These are phyloP conservation scores for Kodamaea kaohsiungensis DNA, from an alignment of 805 yeast genomes.

Conservation along the genomic window DNA sequence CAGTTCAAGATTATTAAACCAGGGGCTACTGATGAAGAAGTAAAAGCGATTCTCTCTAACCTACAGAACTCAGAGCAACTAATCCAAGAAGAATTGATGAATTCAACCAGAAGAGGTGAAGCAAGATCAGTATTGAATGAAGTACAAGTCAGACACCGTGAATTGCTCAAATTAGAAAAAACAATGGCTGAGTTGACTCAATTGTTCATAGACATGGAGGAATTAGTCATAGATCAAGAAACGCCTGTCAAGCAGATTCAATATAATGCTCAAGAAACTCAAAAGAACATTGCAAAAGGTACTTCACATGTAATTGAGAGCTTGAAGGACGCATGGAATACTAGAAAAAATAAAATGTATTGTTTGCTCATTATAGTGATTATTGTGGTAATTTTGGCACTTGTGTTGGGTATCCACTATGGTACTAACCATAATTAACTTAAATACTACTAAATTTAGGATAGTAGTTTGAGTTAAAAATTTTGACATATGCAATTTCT, in stretches of 20 bases:
- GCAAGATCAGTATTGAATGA: slow-evolving; percentile 94
- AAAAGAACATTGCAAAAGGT: slow-evolving; percentile 89
- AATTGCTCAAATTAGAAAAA: slow-evolving; percentile 89
- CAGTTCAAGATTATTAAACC: slow-evolving; percentile 91
- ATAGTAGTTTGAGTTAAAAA: too few relatives aligned
- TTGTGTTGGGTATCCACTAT: slow-evolving; percentile 65
- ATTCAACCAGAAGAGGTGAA: slow-evolving; percentile 88
- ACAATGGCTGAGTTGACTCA: slow-evolving; percentile 95
- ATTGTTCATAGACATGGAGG: slow-evolving; percentile 94
- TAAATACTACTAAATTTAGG: too few relatives aligned
- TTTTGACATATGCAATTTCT: too few relatives aligned
- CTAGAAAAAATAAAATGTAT: slow-evolving; percentile 89
- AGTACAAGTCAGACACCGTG: slow-evolving; percentile 94
- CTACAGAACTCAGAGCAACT: slow-evolving; percentile 78
- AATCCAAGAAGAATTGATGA: slow-evolving; percentile 90
- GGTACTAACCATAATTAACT: too few relatives aligned
- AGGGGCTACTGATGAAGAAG: slow-evolving; percentile 79
- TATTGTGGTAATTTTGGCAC: slow-evolving; percentile 63
- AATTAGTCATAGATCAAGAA: slow-evolving; percentile 93
- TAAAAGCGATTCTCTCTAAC: slow-evolving; percentile 81
- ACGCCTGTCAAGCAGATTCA: slow-evolving; percentile 80
- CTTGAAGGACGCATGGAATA: slow-evolving; percentile 83
- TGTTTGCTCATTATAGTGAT: slow-evolving; percentile 65
- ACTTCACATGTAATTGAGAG: slow-evolving; percentile 94
- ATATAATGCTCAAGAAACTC: slow-evolving; percentile 78